Percentiles rank a stretch among this genome's conserved stretches.
These are phyloP conservation scores for Cercospora sp. DNA, from an alignment of 2,329 filamentous ascomycete genomes.

Conservation along the genomic window DNA sequence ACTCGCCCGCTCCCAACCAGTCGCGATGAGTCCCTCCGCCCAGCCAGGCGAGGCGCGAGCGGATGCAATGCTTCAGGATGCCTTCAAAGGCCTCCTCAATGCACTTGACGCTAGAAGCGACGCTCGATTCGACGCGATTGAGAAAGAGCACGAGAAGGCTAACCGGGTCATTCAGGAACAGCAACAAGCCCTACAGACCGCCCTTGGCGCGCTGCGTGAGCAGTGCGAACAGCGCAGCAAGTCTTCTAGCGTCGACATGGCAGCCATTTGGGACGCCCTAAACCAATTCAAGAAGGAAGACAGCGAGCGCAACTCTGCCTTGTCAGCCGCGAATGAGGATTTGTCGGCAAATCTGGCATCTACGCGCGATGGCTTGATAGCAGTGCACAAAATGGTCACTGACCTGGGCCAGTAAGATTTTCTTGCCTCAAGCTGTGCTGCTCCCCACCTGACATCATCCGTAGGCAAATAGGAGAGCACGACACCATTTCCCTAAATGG, in stretches of 20 bases:
- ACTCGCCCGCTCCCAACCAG: background rate
- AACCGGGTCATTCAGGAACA: background rate
- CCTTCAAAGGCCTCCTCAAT: background rate
- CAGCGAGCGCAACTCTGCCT: background rate
- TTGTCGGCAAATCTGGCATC: background rate
- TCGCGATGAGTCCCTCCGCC: background rate
- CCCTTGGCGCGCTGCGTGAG: background rate
- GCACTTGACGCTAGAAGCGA: background rate
- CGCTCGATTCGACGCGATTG: background rate
- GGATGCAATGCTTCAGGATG: background rate
- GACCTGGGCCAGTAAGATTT: conserved; percentile 1
- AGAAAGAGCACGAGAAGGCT: background rate
- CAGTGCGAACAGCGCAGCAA: background rate
- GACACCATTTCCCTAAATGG: background rate
- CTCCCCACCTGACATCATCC: background rate
- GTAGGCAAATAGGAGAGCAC: background rate
- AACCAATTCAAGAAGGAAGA: background rate
- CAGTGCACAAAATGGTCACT: background rate
- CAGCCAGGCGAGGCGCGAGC: background rate
- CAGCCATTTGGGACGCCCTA: background rate
- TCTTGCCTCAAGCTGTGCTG: too few relatives aligned
- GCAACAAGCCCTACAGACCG: background rate
- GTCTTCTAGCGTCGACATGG: background rate
- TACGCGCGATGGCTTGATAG: background rate
- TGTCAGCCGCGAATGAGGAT: background rate